Conservation (phyloP, 371 early-diverging fungal species). For the Mortierella sp. region DNA sequence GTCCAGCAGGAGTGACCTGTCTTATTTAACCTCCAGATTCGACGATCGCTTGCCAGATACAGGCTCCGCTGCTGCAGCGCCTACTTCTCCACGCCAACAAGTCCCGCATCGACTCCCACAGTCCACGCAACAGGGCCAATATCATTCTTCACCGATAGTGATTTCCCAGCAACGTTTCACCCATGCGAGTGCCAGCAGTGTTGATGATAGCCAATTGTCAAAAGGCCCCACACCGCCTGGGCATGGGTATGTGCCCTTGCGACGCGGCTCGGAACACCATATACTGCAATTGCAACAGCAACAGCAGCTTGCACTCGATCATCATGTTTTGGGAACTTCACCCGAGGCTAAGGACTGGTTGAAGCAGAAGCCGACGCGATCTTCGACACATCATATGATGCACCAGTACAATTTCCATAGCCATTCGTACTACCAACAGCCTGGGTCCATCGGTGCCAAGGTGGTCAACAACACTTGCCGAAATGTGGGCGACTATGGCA, state of each 20-base stretch:
- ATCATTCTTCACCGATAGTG: conserved; percentile 39
- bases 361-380: conserved; percentile 46
- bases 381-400: conserved; percentile 35
- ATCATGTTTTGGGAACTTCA: conserved; percentile 35
- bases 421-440: conserved; percentile 37
- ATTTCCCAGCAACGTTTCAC: conserved; percentile 27
- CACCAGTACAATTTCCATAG: conserved; percentile 50
- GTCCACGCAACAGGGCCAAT: conserved; percentile 7
- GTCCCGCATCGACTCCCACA: conserved; percentile 5
- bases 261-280: conserved; percentile 48
- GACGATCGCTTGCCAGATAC: conserved; percentile 27
- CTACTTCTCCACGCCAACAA: conserved; percentile 14
- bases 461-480: conserved; percentile 40
- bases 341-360: conserved; percentile 54
- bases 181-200: conserved; percentile 15
- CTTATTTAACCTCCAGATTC: conserved; percentile 20
- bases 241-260: conserved; percentile 10
- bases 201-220: conserved; percentile 14
- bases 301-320: conserved; percentile 24
- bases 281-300: conserved; percentile 23
- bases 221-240: conserved; percentile 18
- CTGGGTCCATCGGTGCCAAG: conserved; percentile 37
- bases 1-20: conserved; percentile 20
- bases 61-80: neutral
- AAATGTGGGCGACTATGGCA: conserved; percentile 45